These are phyloP conservation scores for Botrytis medusae DNA, from an alignment of 2,329 filamentous ascomycete genomes.

Conservation along the genomic window DNA sequence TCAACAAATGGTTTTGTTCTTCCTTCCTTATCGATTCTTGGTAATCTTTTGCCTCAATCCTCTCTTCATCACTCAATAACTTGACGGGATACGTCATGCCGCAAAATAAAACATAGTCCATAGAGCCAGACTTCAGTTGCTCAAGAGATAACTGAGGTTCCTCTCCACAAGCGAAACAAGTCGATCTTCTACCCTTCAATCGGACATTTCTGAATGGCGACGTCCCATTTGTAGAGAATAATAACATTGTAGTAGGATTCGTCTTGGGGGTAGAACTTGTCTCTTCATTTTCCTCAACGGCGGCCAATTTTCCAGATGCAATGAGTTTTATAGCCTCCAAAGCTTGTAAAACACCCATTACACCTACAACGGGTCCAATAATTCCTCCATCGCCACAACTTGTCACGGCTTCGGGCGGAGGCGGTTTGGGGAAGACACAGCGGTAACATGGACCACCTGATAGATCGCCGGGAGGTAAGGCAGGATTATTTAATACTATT, in stretches of 20 bases:
- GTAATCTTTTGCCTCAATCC: conserved; percentile 66
- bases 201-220: conserved; percentile 71
- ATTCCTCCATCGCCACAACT: conserved; percentile 94
- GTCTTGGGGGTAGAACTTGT: conserved; percentile 22
- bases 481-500: conserved; percentile 81
- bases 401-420: conserved; percentile 76
- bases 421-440: conserved; percentile 86
- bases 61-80: conserved; percentile 61
- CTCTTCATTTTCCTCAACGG: conserved; percentile 27
- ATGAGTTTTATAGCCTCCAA: conserved; percentile 87
- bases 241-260: conserved; percentile 36
- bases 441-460: conserved; percentile 83
- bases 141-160: conserved; percentile 61
- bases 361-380: conserved; percentile 85
- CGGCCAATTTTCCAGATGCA: conserved; percentile 41
- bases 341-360: conserved; percentile 91
- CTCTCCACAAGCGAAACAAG: conserved; percentile 75
- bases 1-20: conserved; percentile 53
- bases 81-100: conserved; percentile 58
- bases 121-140: conserved; percentile 60
- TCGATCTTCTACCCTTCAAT: conserved; percentile 65
- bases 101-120: conserved; percentile 88
- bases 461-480: conserved; percentile 55
- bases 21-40: conserved; percentile 30
- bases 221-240: conserved; percentile 55